Base-by-base conservation (phyloP, 192 early-diverging fungal species). In the Podochytrium sp. region DNA sequence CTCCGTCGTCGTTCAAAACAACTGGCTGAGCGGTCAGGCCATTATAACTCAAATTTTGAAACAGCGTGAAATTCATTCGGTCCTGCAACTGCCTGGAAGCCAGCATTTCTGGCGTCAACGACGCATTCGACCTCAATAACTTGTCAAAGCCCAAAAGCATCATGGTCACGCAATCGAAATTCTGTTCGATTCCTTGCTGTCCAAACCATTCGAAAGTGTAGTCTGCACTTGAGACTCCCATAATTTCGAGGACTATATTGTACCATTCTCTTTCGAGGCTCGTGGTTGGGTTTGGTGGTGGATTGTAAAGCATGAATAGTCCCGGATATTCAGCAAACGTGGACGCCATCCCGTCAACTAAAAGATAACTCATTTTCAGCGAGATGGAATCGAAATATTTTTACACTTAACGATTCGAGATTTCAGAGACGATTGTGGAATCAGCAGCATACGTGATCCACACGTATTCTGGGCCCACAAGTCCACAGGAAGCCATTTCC, bases 11-110 rank as follows among this genome's bases (percentile, higher is more conserved):
- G 37, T 51, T 69, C 23, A 69, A 37, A 34, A 55, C 23, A 29
- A 69, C n/a, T 55, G 29, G 29, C 5, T 30, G 7, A 51, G 30
- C 6, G 0, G 35, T 34, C 6, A 41, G 37, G 10, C 66, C 66
- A 37, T 69, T 55, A 29, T 69, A 69, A 1, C 59, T 29, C 2
- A 69, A n/a, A 25, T 51, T 69, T 49, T 69, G 29, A 34, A 69
- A 69, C 20, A 55, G 66, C 10, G 47, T 69, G 35, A 32, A 69
- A 38, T 69, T 55, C 66, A 69, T 69, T 6, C 23, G 29, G n/a
- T 23, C 12, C 10, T 69, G n/a, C 34, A 69, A 41, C 33, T 51
- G 23, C 35, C 66, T 35, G 0, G 29, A 35, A 18, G 41, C 63
- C 18, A 65, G 42, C 40, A 65, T 47, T 43, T 65, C 42, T 6